These are phyloP conservation scores for Ustilago vetiveriae DNA, from an alignment of 1,284 basidiomycete species.

Conservation along the genomic window DNA sequence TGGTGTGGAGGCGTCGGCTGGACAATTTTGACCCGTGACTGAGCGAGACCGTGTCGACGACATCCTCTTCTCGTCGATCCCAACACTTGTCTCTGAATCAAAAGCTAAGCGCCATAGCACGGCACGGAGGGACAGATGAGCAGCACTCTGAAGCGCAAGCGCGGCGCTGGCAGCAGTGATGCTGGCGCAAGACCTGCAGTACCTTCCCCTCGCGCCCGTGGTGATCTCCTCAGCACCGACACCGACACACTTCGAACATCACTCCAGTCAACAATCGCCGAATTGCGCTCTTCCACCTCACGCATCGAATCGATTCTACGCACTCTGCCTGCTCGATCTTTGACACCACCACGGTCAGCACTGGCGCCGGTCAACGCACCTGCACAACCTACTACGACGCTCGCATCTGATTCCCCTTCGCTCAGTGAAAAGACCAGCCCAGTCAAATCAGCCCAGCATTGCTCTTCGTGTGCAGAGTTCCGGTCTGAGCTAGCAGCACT, in stretches of 20 bases:
- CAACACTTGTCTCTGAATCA: too few species aligned
- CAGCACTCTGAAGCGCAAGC: slow-evolving; percentile 21
- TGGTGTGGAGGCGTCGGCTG: too few species aligned
- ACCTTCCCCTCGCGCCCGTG: not conserved
- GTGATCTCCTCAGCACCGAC: not conserved
- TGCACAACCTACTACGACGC: slow-evolving; percentile 3
- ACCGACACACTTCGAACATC: not conserved
- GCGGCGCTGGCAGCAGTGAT: not conserved
- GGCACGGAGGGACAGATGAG: too few species aligned
- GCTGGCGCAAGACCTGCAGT: too few species aligned
- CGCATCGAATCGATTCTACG: slow-evolving; percentile 3
- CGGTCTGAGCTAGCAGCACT: slow-evolving; percentile 1
- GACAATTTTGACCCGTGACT: not conserved
- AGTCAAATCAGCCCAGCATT: not conserved
- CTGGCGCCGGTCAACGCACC: not conserved
- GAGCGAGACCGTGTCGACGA: too few species aligned
- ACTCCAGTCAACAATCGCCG: slow-evolving; percentile 5
- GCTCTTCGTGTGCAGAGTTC: not conserved
- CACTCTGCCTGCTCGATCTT: not conserved
- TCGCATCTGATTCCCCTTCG: not conserved
- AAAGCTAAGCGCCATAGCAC: too few species aligned
- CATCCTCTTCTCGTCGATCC: too few species aligned
- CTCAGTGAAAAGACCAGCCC: not conserved
- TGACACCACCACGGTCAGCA: not conserved
- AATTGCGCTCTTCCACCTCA: not conserved